Base-by-base conservation (phyloP, 1,284 basidiomycete species). In the Trametes polyzona region DNA sequence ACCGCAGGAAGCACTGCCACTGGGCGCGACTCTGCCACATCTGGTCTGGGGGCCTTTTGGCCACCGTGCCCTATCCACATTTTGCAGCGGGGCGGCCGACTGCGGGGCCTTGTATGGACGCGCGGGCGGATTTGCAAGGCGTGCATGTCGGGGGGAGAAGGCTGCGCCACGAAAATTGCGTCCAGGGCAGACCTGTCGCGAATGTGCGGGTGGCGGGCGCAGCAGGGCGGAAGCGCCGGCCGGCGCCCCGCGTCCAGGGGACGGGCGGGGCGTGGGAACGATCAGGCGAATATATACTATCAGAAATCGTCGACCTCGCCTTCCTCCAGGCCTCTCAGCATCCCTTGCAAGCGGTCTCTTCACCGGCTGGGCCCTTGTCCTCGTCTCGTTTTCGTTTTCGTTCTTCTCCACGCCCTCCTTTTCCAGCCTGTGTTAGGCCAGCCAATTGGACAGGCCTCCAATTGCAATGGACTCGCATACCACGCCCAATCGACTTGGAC, bases 401-500 rank as follows among this genome's bases (percentile, higher is more conserved):
- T 40, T 41, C 24, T 17, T 53, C 37, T 32, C 42, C 49, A 32
- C n/a, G 37, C 36, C 32, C 40, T 12, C 41, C 52, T 23, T 35
- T 11, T 30, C 30, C 6, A 55, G 49, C 40, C 56, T 11, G 44
- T 43, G 43, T 50, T 47, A 21, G 36, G 44, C 40, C 21, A 9
- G 36, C 56, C 41, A 51, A 43, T 63, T 69, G 68, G 72, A 66
- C 73, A 65, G 71, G 72, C 64, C 64, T 71, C 71, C 66, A 65
- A 64, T 65, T 69, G 67, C 66, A 65, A 67, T 69, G 71, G 65
- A 70, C 63, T 55, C 57, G 52, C 56, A 67, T 29, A 29, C 23
- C 26, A 60, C 47, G 47, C 59, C 60, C 62, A 40, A 57, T 48
- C 65, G 65, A 55, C 61, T 59, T 61, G 66, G 66, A 65, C 65